A percentile compares a stretch with the other conserved stretches of the same genome.
These are phyloP conservation scores for Climacium dendroides DNA, from an alignment of 225 moss, liverwort and hornwort species.

Conservation along the genomic window DNA sequence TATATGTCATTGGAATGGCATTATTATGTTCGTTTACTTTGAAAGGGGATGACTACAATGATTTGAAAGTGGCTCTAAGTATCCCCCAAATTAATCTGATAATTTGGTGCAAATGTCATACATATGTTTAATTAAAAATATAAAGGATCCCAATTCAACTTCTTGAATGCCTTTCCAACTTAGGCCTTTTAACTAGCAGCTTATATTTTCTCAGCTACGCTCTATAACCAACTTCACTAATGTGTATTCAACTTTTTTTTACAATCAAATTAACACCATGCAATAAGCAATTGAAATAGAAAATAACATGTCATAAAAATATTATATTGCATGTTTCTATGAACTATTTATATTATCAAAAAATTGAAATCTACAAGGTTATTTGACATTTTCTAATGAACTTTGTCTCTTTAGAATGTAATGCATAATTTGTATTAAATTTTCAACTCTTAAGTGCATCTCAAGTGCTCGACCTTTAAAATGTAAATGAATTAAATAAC, in stretches of 20 bases:
- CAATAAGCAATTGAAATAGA: neutral
- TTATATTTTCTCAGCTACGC: too few species aligned
- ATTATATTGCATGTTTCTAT: too few species aligned
- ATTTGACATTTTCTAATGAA: neutral
- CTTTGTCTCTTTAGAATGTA: neutral
- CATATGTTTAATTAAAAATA: too few species aligned
- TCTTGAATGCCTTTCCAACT: too few species aligned
- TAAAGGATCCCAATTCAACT: neutral
- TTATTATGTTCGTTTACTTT: neutral
- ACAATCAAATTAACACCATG: neutral
- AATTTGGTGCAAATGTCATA: neutral
- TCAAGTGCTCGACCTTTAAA: neutral
- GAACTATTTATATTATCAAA: neutral
- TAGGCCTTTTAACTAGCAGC: too few species aligned
- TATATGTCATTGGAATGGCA: neutral
- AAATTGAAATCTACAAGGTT: neutral
- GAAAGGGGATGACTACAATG: neutral
- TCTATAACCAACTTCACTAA: too few species aligned
- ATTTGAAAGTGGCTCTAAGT: neutral
- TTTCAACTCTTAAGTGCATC: neutral
- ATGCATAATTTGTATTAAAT: neutral
- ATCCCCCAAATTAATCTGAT: too few species aligned
- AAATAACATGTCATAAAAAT: neutral
- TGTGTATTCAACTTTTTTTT: neutral
- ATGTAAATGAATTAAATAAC: neutral